Evolutionary conservation across 805 yeast genomes (phyloP), one percentile per base, ranked within the genome.

Genomic region (Nematodospora valgi): DNA sequence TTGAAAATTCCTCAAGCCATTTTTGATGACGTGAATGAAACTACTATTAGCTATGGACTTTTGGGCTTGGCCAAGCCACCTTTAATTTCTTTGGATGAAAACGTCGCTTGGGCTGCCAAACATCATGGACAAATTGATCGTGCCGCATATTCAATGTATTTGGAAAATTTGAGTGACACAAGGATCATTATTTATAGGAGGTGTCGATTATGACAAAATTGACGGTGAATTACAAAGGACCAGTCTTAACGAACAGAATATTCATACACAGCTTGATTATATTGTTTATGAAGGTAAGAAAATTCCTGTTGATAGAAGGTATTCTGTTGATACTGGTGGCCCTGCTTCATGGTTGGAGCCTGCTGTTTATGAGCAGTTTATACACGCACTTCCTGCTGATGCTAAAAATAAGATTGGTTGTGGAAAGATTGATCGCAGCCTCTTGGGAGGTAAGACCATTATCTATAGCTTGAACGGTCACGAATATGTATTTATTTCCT

Each of bases 151-250:
- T 31, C 34, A 11, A 11, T 31, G 11, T 6, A 6, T 18, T 23
- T 24, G 8, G n/a, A 16, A 8, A 4, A 26, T 5, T 5, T 11
- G 4, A 23, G 9, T 23, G 28, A 16, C 27, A 15, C 7, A 12
- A 23, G 34, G 34, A n/a, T 11, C 25, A 8, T 31, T 31, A 6
- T 15, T 31, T 23, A 16, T 31, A 5, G 34, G 34, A 23, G 34
- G 34, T 16, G 12, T 23, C 12, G 34, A 31, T 24, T 11, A 23
- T 31, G 34, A 19, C 8, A 31, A 22, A 24, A 5, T 23, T 16
- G 34, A 24, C 11, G 27, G 28, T 17, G 28, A 24, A 5, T 5
- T 31, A 4, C 4, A 23, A 9, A 23, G 34, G 34, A 14, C 12
- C 4, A 23, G n/a, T 16, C 8, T 23, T 4, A 11, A 4, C 4